These are phyloP conservation scores for Peronospora destructor DNA, from an alignment of 352 stramenopile species.

Conservation along the genomic window DNA sequence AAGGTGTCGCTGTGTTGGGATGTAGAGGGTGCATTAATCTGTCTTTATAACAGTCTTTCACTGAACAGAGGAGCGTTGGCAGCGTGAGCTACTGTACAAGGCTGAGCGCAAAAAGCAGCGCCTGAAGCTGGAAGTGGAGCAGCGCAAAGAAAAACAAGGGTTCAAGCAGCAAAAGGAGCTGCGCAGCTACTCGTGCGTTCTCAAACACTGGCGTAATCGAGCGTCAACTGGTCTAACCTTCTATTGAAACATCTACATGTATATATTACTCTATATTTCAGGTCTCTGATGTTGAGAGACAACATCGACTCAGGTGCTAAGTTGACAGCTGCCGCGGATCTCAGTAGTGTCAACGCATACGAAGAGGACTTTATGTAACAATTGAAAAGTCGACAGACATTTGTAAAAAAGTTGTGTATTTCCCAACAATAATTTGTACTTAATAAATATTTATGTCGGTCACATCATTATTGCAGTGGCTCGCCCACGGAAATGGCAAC, in stretches of 20 bases:
- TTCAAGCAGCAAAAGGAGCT: conserved; percentile 71
- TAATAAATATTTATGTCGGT: conserved; percentile 4
- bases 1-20: conserved; percentile 36
- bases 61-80: conserved; percentile 44
- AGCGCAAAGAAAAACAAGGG: conserved; percentile 49
- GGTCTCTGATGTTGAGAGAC: conserved; percentile 52
- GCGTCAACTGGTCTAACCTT: neutral
- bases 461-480: conserved; percentile 13
- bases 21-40: neutral
- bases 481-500: conserved; percentile 17
- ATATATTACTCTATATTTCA: conserved; percentile 12
- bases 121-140: conserved; percentile 40
- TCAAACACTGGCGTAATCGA: neutral
- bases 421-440: neutral
- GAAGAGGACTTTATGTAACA: conserved; percentile 77
- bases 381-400: neutral
- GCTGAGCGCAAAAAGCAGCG: conserved; percentile 53
- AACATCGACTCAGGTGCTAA: conserved; percentile 51
- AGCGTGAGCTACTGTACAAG: conserved; percentile 70
- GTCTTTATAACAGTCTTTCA: conserved; percentile 8
- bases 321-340: conserved; percentile 39
- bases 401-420: neutral
- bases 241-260: neutral
- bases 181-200: conserved; percentile 66
- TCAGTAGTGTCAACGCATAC: conserved; percentile 58